Conservation (phyloP, 1,284 basidiomycete species). For the Hemileia vastatrix region DNA sequence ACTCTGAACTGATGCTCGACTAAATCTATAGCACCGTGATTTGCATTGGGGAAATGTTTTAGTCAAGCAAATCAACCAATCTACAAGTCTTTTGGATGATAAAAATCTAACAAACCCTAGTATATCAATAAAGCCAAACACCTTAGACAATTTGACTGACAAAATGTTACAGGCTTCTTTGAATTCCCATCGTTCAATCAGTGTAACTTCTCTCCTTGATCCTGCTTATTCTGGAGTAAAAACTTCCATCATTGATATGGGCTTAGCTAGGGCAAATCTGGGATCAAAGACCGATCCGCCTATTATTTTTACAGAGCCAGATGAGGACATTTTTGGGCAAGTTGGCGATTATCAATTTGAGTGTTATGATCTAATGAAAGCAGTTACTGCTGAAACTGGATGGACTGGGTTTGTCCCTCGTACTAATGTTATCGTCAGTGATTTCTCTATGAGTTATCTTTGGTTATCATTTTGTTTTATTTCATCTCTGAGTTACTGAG, state of each 20-base stretch:
- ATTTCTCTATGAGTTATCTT: background rate
- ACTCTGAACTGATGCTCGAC: too few relatives aligned
- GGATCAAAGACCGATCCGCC: too few relatives aligned
- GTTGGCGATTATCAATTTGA: constrained; percentile 19
- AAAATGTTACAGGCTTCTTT: too few relatives aligned
- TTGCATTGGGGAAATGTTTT: constrained; percentile 21
- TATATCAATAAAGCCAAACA: too few relatives aligned
- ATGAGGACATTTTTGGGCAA: constrained; percentile 17
- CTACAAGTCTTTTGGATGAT: too few relatives aligned
- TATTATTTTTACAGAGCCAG: constrained; percentile 18
- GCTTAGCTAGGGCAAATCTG: too few relatives aligned
- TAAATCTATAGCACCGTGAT: constrained; percentile 18
- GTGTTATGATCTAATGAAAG: constrained; percentile 19
- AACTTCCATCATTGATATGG: too few relatives aligned
- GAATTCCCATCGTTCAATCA: too few relatives aligned
- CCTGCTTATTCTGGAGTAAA: too few relatives aligned
- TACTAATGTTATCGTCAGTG: constrained; percentile 19
- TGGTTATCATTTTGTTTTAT: background rate
- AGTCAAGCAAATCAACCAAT: constrained; percentile 3
- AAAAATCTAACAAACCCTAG: too few relatives aligned
- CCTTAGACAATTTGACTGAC: too few relatives aligned
- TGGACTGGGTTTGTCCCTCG: constrained; percentile 8
- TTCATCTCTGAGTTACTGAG: background rate
- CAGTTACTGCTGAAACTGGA: background rate
- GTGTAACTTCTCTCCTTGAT: too few relatives aligned